Evolutionary conservation across 176 grass and related monocot species (phyloP), one percentile per base, ranked within the genome.

Genomic region (Hsuehochloa calcarea): DNA sequence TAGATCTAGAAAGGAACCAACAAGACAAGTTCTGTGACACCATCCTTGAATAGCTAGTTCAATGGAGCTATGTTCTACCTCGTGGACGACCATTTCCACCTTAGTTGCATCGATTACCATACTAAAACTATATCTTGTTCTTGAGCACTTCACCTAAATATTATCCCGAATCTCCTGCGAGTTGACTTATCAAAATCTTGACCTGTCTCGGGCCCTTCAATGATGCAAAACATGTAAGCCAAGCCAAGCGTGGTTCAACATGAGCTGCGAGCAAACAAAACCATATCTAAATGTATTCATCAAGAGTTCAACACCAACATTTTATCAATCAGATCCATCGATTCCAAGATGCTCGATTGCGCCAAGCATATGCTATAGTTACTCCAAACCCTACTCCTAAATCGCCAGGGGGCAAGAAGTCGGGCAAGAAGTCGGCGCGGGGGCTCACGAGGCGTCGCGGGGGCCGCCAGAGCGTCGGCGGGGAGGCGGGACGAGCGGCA

Each of bases 121-220:
- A 37, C 26, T 23, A 63, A 4, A 64, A 63, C 38, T 52, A 41
- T 7, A 68, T 10, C 31, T 17, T 35, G 5, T 13, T 66, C 38
- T 84, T 64, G 10, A n/a, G 31, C 46, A 45, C 60, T 55, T 74
- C 19, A 59, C 44, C 20, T 79, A 44, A 61, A 96, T 94, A 45
- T 96, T 96, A 73, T 99, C 96, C 59, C 92, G 93, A 89, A 99
- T 99, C 87, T 94, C 93, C 79, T 96, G 96, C 82, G 89, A 81
- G 52, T 99, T 93, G 22, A 99, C 79, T 99, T 99, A 51, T 88
- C 96, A 45, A 99, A 99, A 88, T 96, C 96, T 90, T 96, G 91
- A 37, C 96, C 96, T 3, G 93, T 99, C 84, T 99, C 96, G 56
- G 96, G 96, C 40, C 96, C 96, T 90, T 99, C 96, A 50, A 99